These are phyloP conservation scores for Hevea brasiliensis DNA, from an alignment of 345 rosid species.

Conservation along the genomic window DNA sequence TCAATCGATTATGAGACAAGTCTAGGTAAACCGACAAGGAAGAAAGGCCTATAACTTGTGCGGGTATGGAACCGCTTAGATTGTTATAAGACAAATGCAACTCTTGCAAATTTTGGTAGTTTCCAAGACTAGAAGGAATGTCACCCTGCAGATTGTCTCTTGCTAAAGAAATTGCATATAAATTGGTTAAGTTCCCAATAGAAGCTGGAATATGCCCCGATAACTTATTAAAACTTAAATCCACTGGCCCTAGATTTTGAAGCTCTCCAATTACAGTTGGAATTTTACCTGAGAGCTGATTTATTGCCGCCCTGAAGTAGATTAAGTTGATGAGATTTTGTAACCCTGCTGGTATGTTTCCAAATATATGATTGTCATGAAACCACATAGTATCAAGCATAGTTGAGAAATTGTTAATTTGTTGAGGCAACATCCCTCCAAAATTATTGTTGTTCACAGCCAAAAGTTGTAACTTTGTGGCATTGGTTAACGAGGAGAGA, in stretches of 20 bases:
- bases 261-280: constrained; percentile 5
- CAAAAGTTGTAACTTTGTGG: background rate
- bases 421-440: background rate
- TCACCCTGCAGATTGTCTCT: constrained; percentile 11
- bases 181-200: background rate
- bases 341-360: constrained; percentile 14
- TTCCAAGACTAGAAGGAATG: constrained; percentile 16
- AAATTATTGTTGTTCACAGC: background rate
- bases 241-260: background rate
- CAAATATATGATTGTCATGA: background rate
- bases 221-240: background rate
- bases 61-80: constrained; percentile 14
- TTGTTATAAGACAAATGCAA: constrained; percentile 5
- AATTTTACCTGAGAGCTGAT: constrained; percentile 8
- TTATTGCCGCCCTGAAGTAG: background rate
- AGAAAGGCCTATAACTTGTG: constrained; percentile 10
- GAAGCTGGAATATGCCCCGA: background rate
- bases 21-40: background rate
- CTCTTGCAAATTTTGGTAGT: background rate
- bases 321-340: background rate
- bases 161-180: background rate
- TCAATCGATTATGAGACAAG: constrained; percentile 5
- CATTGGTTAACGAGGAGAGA: constrained; percentile 11
- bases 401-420: background rate
- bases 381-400: background rate